Base-by-base conservation (phyloP, 495 filamentous ascomycete species). In the Aspergillus carlsbadensis region DNA sequence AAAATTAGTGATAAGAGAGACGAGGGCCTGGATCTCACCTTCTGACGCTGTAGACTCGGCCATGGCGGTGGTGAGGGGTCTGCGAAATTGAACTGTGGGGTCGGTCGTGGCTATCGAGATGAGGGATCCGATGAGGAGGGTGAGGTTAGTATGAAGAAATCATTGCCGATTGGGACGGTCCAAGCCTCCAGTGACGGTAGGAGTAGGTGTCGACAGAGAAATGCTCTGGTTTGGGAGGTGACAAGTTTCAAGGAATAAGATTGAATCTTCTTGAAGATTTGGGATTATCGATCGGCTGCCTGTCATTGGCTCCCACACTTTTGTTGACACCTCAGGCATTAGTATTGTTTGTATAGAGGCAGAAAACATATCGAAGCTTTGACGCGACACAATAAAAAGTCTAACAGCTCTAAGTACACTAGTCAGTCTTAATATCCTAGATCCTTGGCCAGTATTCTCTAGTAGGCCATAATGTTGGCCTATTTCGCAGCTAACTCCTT, bases 301-400 rank as follows among this genome's bases (percentile, higher is more conserved):
- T 10, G 1, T 42, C 37, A 53, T 53, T 53, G 50, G 50, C 36
- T 53, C 50, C 48, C 48, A 29, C 48, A 52, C 17, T 43, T 53
- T n/a, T 15, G 18, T 33, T 1, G 50, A 31, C 50, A 34, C 40
- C 39, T 43, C 37, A 42, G 50, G 50, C 39, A 53, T 18, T 20
- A 24, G 39, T 14, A 15, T 11, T 40, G 0, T 40, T 41, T 18
- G 29, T 40, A 8, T 52, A 20, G 11, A 35, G 10, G 0, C 22
- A 15, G 13, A 49, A 17, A 11, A 13, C 24, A 29, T 11, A 1
- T 11, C n/a, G n/a, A 11, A 47, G 2, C 7, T 17, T 2, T 8
- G 24, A 31, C 29, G 4, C 4, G 18, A 15, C 3, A 37, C 40
- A 24, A n/a, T 40, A 52, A 11, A 10, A 22, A 29, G 3, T 21